phyloP scores from a whole-genome alignment of 768 basidiomycete species.

The Boletales sp. region DNA sequence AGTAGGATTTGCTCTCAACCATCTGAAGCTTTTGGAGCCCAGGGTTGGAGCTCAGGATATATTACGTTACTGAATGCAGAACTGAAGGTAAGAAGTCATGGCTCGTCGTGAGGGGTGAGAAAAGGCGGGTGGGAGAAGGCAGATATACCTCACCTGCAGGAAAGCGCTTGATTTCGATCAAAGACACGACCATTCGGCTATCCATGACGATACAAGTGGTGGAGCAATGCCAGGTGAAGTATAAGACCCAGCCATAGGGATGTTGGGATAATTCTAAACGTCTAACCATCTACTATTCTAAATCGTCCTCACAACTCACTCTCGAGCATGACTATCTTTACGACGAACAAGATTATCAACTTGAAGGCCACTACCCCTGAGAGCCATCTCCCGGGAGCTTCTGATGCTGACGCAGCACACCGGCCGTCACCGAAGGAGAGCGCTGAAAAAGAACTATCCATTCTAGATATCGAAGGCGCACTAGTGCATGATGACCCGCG shows the following conservation, averaged over 20 bases:
- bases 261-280: slow-evolving; percentile 1
- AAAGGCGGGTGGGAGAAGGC: slow-evolving; percentile 3
- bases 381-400: background rate
- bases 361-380: background rate
- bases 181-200: background rate
- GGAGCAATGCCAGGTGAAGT: slow-evolving; percentile 6
- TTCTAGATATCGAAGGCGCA: slow-evolving; percentile 34
- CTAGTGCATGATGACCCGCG: slow-evolving; percentile 59
- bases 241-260: slow-evolving; percentile 16
- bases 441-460: slow-evolving; percentile 1
- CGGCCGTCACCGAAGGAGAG: slow-evolving; percentile 2
- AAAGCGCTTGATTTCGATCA: background rate
- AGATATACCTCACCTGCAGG: slow-evolving; percentile 17
- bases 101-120: background rate
- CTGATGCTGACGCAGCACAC: slow-evolving; percentile 1
- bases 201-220: background rate
- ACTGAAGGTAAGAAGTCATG: slow-evolving; percentile 8
- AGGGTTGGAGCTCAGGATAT: background rate
- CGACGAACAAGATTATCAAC: background rate
- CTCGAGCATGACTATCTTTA: slow-evolving; percentile 11
- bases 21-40: slow-evolving; percentile 10
- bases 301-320: slow-evolving; percentile 2
- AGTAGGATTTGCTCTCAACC: slow-evolving; percentile 20
- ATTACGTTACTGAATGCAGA: background rate
- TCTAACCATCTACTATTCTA: background rate